Evolutionary conservation across 352 stramenopile genomes (phyloP), one percentile per base, ranked within the genome.

Genomic region (Phytophthora sp.): DNA sequence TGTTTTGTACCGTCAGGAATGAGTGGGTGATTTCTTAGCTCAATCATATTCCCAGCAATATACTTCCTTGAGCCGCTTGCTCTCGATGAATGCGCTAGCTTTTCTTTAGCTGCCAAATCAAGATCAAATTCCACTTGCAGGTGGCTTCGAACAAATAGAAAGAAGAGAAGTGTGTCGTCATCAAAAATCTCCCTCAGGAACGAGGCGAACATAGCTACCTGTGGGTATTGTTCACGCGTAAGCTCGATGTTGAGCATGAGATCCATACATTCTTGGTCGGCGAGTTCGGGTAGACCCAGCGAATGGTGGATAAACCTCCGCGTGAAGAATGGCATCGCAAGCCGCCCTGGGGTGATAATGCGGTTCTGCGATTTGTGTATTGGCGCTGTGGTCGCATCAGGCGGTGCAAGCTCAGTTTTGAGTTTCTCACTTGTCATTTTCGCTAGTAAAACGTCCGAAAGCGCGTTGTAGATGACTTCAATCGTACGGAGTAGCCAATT

Each of bases 101-200:
- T 95, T 37, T 84, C 70, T 48, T 92, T 94, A 0, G 67, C 50
- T 10, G 69, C 65, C 1, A 94, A 53, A 41, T 81, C 63, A 0
- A 95, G 42, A 62, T 87, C 67, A 27, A 94, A 78, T 31, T 79
- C 67, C 2, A 57, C 31, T 65, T 94, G 81, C 2, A 87, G 28
- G 1, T 77, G 43, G 10, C 56, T 38, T 1, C 84, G 79, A 5
- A 89, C 52, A 18, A 78, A 72, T 9, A 91, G 54, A 45, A 79
- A 91, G 65, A 94, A 91, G 2, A 91, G 44, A 8, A 91, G 59
- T 8, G 67, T 61, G 38, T 95, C 86, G 10, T 86, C 66, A 55
- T 91, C 80, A 21, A 82, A 74, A 8, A 95, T 62, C 44, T 95
- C 86, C 1, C 84, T 76, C 32, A 95, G 21, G 44, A 93, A 95